These are phyloP conservation scores for Rheum nobile DNA, from an alignment of 148 eudicot genomes.

Conservation along the genomic window DNA sequence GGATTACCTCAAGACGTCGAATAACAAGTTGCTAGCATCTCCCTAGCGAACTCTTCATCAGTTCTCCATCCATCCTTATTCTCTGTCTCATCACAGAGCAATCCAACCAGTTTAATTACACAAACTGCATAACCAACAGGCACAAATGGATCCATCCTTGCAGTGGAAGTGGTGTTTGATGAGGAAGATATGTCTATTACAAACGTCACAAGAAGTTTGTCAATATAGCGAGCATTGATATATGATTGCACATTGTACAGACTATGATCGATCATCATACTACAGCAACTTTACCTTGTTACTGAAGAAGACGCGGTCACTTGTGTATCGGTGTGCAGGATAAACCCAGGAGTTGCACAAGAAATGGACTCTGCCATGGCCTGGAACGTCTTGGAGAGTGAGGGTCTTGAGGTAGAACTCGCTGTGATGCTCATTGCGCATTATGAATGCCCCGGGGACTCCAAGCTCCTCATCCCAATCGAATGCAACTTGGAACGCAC, in stretches of 20 bases:
- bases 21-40: conserved; percentile 66
- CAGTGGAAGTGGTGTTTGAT: conserved; percentile 48
- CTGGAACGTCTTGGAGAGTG: conserved; percentile 48
- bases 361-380: conserved; percentile 44
- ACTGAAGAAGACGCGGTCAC: conserved; percentile 54
- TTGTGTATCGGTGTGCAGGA: conserved; percentile 37
- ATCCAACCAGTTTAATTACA: neutral
- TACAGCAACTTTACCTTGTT: conserved; percentile 42
- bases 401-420: conserved; percentile 68
- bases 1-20: conserved; percentile 44
- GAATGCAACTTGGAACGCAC: conserved; percentile 33
- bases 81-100: conserved; percentile 26
- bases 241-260: neutral
- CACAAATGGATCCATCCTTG: conserved; percentile 7
- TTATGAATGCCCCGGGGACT: conserved; percentile 62
- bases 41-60: conserved; percentile 84
- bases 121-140: neutral
- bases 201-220: neutral
- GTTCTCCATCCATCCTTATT: conserved; percentile 74
- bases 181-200: conserved; percentile 51
- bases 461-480: conserved; percentile 63
- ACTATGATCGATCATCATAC: neutral
- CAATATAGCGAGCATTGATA: too few species aligned
- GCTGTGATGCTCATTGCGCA: conserved; percentile 44
- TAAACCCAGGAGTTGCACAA: conserved; percentile 80